A percentile compares a stretch with the other conserved stretches of the same genome.
Evolutionary conservation across 106 monocot genomes (phyloP).

Genomic region (Agapanthus africanus): DNA sequence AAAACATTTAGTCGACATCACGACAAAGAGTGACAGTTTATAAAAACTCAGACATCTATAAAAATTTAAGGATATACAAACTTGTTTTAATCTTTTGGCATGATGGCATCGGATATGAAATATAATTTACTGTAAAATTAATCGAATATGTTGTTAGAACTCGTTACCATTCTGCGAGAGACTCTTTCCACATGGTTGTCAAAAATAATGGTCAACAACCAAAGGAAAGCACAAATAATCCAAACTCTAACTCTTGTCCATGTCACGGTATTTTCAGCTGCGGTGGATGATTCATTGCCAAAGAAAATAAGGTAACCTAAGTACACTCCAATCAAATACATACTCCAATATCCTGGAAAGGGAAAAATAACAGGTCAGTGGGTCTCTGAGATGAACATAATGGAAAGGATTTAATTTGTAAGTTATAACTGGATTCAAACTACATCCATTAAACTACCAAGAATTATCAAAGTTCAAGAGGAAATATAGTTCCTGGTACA

Average conservation of each 20-base stretch:
- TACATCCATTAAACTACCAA: not conserved
- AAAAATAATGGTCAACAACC: conserved; percentile 51
- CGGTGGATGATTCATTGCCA: conserved; percentile 19
- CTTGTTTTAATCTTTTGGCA: not conserved
- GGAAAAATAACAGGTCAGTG: not conserved
- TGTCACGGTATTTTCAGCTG: conserved; percentile 3
- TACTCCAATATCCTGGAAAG: conserved; percentile 88
- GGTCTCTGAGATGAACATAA: not conserved
- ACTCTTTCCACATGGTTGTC: conserved; percentile 80
- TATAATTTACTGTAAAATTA: not conserved
- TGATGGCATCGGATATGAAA: not conserved
- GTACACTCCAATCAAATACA: conserved; percentile 81
- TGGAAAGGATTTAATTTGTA: not conserved
- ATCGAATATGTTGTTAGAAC: not conserved
- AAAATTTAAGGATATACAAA: not conserved
- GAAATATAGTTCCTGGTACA: not conserved
- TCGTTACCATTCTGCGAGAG: conserved; percentile 80
- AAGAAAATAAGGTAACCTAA: conserved; percentile 66
- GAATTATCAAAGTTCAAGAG: not conserved
- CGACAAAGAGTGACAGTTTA: conserved; percentile 27
- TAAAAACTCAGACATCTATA: not conserved
- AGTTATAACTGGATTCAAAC: not conserved
- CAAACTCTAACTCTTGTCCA: conserved; percentile 16
- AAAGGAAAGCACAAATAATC: not conserved
- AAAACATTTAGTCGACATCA: conserved; percentile 1